Evolutionary conservation across 306 rosid genomes (phyloP), one percentile per base, ranked within the genome.

Genomic region (Alnus rubra): DNA sequence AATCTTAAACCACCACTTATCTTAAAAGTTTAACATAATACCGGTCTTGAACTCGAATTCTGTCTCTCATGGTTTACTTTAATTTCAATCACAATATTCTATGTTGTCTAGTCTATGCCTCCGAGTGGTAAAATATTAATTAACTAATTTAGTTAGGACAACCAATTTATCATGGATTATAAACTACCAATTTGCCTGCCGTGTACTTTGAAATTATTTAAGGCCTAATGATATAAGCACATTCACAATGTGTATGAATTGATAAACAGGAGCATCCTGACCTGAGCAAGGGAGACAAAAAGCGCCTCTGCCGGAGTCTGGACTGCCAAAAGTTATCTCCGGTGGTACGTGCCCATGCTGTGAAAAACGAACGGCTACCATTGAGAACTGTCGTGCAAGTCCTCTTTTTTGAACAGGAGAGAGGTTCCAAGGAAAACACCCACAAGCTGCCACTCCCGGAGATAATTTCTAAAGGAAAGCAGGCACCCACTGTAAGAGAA

Each of bases 271-370:
- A 81, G 78, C 96, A 90, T 80, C 86, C 89, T 74, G 92, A 92
- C 12, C 65, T 89, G 80, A 86, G 79, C 86, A 92, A 92, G 79
- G 84, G 86, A 16, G 97, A 92, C 33, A 92, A 88, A 83, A 90
- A 88, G 85, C 85, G 86, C 49, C 83, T 92, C 45, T 92, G 97
- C 69, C 85, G 85, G 72, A 86, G 81, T 74, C 85, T 92, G 28
- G 96, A 92, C 80, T 90, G 97, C 87, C 92, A 90, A 83, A 92
- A 87, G 74, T 74, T 92, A 53, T 88, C 97, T 2, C 83, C 97
- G 1, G 90, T 89, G 56, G 83, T 87, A 56, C 88, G 96, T 1
- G 87, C 89, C 7, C 96, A 89, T 45, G 97, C 97, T 30, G 92
- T 90, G 5, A 92, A 90, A 81, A 92, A 92, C 23, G 97, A 92